Evolutionary conservation across 306 rosid species (phyloP).

Genomic region (Nissolia schottii): DNA sequence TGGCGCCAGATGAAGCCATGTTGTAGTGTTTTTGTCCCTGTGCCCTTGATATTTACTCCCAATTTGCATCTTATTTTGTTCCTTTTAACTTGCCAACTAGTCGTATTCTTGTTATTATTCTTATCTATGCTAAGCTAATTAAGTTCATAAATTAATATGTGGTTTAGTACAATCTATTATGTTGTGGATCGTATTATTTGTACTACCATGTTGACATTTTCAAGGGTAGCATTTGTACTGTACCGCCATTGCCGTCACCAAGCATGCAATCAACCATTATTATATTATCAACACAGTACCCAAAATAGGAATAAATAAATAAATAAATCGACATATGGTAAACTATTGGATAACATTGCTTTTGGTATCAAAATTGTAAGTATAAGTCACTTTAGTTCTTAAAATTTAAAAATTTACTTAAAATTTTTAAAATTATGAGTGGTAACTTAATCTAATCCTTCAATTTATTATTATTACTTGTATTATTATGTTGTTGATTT

Average conservation of each 20-base stretch:
- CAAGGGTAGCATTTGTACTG: slow-evolving; percentile 12
- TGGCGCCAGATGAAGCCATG: slow-evolving; percentile 31
- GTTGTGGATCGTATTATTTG: neutral
- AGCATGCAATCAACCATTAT: neutral
- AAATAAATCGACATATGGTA: no score
- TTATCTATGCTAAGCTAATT: neutral
- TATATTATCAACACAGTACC: neutral
- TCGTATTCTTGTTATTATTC: neutral
- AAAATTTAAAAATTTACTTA: no score
- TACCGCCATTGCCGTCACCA: slow-evolving; percentile 10
- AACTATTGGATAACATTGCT: no score
- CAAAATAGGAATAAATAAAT: no score
- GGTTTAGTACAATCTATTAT: neutral
- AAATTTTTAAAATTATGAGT: no score
- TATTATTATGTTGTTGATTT: no score
- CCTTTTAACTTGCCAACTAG: neutral
- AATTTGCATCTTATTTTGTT: neutral
- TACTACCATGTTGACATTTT: slow-evolving; percentile 20
- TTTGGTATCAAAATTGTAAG: no score
- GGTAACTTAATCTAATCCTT: no score
- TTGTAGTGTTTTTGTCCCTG: neutral
- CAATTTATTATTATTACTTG: no score
- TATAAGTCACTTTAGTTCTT: no score
- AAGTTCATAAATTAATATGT: neutral
- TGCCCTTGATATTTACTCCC: neutral